phyloP scores from a whole-genome alignment of 352 stramenopile species.

The Pythium phragmiticola region DNA sequence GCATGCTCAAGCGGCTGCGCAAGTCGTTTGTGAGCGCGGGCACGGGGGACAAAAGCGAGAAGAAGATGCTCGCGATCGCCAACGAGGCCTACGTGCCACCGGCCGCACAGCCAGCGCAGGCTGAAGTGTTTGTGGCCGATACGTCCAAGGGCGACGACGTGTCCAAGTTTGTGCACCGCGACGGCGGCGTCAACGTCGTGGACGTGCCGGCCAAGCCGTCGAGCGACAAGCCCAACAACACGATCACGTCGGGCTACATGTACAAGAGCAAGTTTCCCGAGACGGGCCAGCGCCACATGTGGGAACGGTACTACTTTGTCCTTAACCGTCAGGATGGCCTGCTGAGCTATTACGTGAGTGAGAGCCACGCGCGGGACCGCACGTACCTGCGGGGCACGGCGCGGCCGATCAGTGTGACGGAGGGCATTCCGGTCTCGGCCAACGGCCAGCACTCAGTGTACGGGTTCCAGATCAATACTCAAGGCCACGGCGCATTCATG shows the following conservation, averaged over 20 bases:
- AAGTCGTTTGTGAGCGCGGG: constrained; percentile 72
- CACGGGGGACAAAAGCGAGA: constrained; percentile 55
- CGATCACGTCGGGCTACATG: constrained; percentile 84
- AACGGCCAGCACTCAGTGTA: constrained; percentile 70
- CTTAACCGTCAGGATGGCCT: constrained; percentile 71
- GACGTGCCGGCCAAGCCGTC: constrained; percentile 44
- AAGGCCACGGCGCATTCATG: constrained; percentile 83
- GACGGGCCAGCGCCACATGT: constrained; percentile 75
- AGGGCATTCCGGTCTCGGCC: constrained; percentile 73
- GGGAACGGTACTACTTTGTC: constrained; percentile 87
- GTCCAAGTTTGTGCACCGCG: constrained; percentile 72
- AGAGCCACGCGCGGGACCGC: constrained; percentile 80
- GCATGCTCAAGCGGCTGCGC: constrained; percentile 72
- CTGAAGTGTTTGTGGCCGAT: constrained; percentile 74
- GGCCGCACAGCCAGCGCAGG: constrained; percentile 44
- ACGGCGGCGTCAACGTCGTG: constrained; percentile 64
- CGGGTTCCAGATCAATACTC: constrained; percentile 86
- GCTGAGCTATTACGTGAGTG: constrained; percentile 85
- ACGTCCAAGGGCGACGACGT: constrained; percentile 83
- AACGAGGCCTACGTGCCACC: constrained; percentile 67
- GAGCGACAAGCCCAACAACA: constrained; percentile 41
- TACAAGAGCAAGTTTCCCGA: constrained; percentile 87
- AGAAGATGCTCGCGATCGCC: constrained; percentile 68
- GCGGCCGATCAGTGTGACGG: constrained; percentile 74
- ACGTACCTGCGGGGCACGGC: constrained; percentile 83